Percentiles rank a stretch among this genome's conserved stretches.
Evolutionary conservation across 169 alveolate genomes (phyloP).

Genomic region (Cyclospora cayetanensis): DNA sequence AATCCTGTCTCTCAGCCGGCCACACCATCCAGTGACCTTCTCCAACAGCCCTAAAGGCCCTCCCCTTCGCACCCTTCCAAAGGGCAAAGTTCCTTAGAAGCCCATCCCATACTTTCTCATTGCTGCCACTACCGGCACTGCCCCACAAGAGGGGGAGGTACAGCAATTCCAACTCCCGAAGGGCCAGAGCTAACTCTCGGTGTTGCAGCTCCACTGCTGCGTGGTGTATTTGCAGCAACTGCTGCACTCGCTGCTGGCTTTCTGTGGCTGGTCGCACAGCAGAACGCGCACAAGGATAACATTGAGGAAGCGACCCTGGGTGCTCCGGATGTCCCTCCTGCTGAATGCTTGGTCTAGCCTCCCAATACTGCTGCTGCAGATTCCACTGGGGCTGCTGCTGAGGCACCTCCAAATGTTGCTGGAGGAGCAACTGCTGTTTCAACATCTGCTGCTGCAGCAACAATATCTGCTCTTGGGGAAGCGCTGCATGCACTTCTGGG

Average conservation of each 20-base stretch:
- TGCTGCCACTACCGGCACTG: not conserved
- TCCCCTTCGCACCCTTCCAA: not conserved
- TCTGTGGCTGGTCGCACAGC: no score
- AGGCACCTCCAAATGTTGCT: no score
- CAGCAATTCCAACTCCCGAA: constrained; percentile 6
- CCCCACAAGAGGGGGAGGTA: constrained; percentile 5
- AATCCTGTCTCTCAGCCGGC: not conserved
- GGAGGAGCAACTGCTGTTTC: no score
- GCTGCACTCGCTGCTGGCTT: no score
- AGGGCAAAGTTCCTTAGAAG: not conserved
- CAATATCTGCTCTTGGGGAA: no score
- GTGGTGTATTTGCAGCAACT: constrained; percentile 28
- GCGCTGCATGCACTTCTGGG: no score
- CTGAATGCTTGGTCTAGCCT: no score
- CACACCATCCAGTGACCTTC: not conserved
- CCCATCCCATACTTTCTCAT: not conserved
- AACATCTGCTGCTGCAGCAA: no score
- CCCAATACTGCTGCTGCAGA: no score
- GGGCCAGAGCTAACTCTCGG: not conserved
- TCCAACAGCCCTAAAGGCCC: not conserved
- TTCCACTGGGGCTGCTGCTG: no score
- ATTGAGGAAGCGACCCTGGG: not conserved
- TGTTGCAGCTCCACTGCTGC: constrained; percentile 52
- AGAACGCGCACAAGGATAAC: no score
- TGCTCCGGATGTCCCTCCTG: no score